Percentiles rank a stretch among this genome's conserved stretches.
phyloP scores from a whole-genome alignment of 768 basidiomycete genomes.

The Tricholoma sp. region DNA sequence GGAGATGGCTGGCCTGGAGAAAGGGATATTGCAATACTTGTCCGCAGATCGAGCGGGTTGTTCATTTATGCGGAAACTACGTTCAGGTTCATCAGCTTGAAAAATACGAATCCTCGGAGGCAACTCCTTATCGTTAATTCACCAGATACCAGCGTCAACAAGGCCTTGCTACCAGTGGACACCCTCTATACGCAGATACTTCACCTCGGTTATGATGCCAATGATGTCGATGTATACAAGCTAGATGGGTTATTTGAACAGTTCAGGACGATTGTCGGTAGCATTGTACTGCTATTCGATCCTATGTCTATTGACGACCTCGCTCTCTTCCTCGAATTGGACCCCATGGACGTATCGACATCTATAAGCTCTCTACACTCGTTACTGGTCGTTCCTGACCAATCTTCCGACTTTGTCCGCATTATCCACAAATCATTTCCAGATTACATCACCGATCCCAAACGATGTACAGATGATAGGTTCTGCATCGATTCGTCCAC shows the following conservation, averaged over 20 bases:
- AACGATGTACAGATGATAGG: not conserved
- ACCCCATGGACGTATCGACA: not conserved
- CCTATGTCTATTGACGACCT: not conserved
- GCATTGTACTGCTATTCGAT: not conserved
- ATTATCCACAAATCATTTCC: conserved; percentile 4
- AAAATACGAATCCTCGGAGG: not conserved
- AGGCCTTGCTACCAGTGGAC: not conserved
- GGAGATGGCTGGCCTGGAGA: not conserved
- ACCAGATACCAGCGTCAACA: not conserved
- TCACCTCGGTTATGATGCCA: not conserved
- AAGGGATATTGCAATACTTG: not conserved
- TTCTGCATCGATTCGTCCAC: conserved; percentile 2
- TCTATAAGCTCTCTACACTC: not conserved
- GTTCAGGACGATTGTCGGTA: not conserved
- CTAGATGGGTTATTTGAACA: not conserved
- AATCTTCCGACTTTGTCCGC: not conserved
- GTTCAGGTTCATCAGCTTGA: not conserved
- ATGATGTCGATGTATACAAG: not conserved
- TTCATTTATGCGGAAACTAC: not conserved
- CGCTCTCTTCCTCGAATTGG: not conserved
- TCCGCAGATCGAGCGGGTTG: not conserved
- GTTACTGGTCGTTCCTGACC: not conserved
- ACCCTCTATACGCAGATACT: not conserved
- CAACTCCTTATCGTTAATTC: not conserved
- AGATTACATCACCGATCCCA: conserved; percentile 4